A percentile compares a stretch with the other conserved stretches of the same genome.
These are phyloP conservation scores for Dionaea muscipula DNA, from an alignment of 179 eudicot species.

Conservation along the genomic window DNA sequence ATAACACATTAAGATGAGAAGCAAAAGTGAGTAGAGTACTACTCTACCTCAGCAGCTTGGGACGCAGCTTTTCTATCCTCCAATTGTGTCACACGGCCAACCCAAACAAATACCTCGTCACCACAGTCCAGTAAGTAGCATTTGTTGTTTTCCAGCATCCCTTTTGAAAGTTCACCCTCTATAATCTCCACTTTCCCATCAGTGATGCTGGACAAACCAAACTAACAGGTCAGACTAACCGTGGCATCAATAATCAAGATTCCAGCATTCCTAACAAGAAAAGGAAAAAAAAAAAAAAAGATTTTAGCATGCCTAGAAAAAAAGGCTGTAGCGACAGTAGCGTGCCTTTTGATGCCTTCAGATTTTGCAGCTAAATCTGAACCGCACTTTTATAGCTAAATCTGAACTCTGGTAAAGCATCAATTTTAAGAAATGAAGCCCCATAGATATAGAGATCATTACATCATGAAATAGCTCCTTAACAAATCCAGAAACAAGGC, in stretches of 20 bases:
- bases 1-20: background rate
- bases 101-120: constrained; percentile 80
- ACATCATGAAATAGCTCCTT: background rate
- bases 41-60: constrained; percentile 71
- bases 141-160: constrained; percentile 62
- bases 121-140: constrained; percentile 91
- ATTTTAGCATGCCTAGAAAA: too few species aligned
- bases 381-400: too few species aligned
- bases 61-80: constrained; percentile 83
- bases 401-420: too few species aligned
- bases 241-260: background rate
- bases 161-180: constrained; percentile 80
- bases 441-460: background rate
- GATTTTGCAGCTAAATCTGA: too few species aligned
- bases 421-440: too few species aligned
- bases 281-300: background rate
- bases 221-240: constrained; percentile 9
- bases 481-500: background rate
- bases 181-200: constrained; percentile 47
- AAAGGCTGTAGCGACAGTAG: too few species aligned
- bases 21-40: background rate
- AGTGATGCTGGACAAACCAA: constrained; percentile 43
- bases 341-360: too few species aligned
- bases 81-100: constrained; percentile 87
- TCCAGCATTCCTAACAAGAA: background rate